A percentile compares a stretch with the other conserved stretches of the same genome.
phyloP scores from a whole-genome alignment of 306 rosid genomes.

The Rosa persica region DNA sequence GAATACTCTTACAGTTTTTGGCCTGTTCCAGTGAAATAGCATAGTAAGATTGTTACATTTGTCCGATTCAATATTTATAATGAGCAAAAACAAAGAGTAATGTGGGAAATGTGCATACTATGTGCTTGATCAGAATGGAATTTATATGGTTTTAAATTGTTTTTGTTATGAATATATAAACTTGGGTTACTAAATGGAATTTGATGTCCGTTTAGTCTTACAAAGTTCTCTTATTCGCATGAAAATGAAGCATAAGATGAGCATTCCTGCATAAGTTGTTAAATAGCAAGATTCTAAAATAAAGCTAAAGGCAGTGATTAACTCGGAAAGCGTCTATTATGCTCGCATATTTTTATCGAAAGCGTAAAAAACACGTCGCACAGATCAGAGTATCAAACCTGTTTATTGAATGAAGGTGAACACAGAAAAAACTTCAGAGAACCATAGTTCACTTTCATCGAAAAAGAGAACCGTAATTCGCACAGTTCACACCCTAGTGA shows the following conservation, averaged over 20 bases:
- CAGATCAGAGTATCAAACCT: too few relatives aligned
- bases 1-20: neutral
- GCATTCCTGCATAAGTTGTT: too few relatives aligned
- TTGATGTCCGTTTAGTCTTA: too few relatives aligned
- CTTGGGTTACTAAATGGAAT: neutral
- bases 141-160: neutral
- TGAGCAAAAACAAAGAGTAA: neutral
- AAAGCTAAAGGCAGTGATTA: neutral
- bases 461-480: too few relatives aligned
- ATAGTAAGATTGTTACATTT: neutral
- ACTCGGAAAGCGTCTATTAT: neutral
- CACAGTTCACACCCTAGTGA: too few relatives aligned
- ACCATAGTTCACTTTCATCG: too few relatives aligned
- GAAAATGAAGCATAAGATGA: neutral
- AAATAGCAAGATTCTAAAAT: too few relatives aligned
- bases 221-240: too few relatives aligned
- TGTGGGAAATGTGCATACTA: neutral
- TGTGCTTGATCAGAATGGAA: neutral
- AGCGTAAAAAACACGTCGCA: too few relatives aligned
- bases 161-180: neutral
- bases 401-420: too few relatives aligned
- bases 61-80: neutral
- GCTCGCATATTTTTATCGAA: neutral
- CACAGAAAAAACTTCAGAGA: too few relatives aligned
- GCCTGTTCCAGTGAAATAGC: neutral